These are phyloP conservation scores for Podaxis sp. DNA, from an alignment of 768 basidiomycete species.

Conservation along the genomic window DNA sequence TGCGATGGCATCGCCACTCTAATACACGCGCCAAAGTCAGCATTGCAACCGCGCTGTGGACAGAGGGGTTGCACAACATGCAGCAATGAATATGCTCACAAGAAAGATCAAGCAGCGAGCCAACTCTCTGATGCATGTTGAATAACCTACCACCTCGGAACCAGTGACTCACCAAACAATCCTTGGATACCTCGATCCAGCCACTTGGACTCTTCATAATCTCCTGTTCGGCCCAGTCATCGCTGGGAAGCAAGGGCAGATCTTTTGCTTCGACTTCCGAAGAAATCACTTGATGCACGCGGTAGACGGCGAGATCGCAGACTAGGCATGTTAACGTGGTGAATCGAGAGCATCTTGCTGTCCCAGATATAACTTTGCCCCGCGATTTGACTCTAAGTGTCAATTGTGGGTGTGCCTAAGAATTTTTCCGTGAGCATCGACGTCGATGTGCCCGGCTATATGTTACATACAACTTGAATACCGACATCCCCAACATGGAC, in stretches of 20 bases:
- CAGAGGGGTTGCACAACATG: slow-evolving; percentile 9
- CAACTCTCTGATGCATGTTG: slow-evolving; percentile 12
- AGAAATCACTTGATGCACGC: slow-evolving; percentile 57
- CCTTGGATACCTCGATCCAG: slow-evolving; percentile 68
- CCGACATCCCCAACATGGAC: slow-evolving; percentile 67
- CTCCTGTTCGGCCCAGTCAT: slow-evolving; percentile 76
- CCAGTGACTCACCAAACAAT: slow-evolving; percentile 57
- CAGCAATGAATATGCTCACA: slow-evolving; percentile 10
- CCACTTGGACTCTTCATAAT: slow-evolving; percentile 62
- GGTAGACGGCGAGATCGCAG: slow-evolving; percentile 64
- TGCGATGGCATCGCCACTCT: slow-evolving; percentile 35
- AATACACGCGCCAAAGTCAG: slow-evolving; percentile 18
- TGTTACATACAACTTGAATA: slow-evolving; percentile 52
- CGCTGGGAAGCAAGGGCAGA: slow-evolving; percentile 62
- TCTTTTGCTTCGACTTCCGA: slow-evolving; percentile 56
- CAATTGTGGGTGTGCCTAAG: slow-evolving; percentile 62
- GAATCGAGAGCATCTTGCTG: slow-evolving; percentile 50
- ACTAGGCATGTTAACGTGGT: slow-evolving; percentile 66
- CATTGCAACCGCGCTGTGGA: not conserved
- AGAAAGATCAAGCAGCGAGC: slow-evolving; percentile 3
- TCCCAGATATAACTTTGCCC: slow-evolving; percentile 35
- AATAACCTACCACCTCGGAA: slow-evolving; percentile 4
- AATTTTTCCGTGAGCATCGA: slow-evolving; percentile 3
- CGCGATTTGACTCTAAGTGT: slow-evolving; percentile 61
- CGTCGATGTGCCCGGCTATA: not conserved